Evolutionary conservation across 306 rosid genomes (phyloP).

Genomic region (Acacia acuminata): DNA sequence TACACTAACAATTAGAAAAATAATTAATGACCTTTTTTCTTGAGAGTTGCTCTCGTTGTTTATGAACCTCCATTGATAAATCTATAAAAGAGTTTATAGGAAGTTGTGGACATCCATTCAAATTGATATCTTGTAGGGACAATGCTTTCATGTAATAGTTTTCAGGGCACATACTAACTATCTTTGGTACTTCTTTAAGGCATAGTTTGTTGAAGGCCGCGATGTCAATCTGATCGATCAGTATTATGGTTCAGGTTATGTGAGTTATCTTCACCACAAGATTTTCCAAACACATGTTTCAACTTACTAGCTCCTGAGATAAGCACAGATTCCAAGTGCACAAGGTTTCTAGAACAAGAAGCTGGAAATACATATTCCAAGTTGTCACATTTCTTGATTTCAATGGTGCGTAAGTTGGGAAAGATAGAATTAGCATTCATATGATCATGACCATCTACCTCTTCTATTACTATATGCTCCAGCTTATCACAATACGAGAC

Average conservation of each 20-base stretch:
- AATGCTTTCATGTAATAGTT: background rate
- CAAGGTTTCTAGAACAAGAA: slow-evolving; percentile 9
- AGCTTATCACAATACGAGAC: background rate
- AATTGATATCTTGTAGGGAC: background rate
- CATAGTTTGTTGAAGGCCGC: background rate
- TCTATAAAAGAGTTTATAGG: background rate
- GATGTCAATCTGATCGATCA: background rate
- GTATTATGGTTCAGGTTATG: background rate
- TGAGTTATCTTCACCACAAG: background rate
- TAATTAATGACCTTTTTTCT: background rate
- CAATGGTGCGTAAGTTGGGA: background rate
- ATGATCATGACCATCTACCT: background rate
- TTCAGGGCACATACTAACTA: background rate
- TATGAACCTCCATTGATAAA: background rate
- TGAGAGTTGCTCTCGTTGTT: background rate
- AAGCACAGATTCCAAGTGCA: background rate
- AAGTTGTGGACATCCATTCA: background rate
- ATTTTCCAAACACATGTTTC: slow-evolving; percentile 15
- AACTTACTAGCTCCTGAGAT: background rate
- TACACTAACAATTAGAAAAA: background rate
- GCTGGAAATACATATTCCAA: slow-evolving; percentile 14
- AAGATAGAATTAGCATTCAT: background rate
- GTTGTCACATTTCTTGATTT: background rate
- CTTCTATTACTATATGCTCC: background rate
- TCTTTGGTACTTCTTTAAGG: background rate